Base-by-base conservation (phyloP, 805 yeast genomes). In the Alloascoidea africana region DNA sequence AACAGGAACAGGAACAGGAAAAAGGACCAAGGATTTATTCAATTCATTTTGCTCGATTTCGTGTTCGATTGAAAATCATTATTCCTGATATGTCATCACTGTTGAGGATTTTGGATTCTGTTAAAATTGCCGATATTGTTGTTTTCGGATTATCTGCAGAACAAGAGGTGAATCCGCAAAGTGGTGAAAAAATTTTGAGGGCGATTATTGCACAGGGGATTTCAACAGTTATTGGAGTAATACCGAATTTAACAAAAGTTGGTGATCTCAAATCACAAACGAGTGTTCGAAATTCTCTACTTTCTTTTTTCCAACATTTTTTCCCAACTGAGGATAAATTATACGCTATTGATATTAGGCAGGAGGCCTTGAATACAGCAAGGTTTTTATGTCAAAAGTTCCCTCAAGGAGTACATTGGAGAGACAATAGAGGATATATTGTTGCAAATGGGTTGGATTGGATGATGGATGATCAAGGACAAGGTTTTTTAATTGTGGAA, bases 191-290 rank as follows among this genome's bases (percentile, higher is more conserved):
- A 50, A 73, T 87, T 18, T 65, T 91, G 40, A 74, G 97, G 58
- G 83, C 95, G 2, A 68, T 87, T 27, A 85, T 83, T 50, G 70
- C 87, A 11, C 98, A 93, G 61, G 97, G 97, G 64, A 79, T 87
- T 11, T 78, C 94, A 0, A 72, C 85, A 3, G 76, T 76, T 1
- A 61, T 80, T 39, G 91, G 93, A 18, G 84, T 83, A 6, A 71
- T 87, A 17, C 73, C 91, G 4, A 84, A 85, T 49, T 53, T 86
- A 23, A 70, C 78, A 1, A 52, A 68, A 2, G 70, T 75, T 1
- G 82, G 73, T 46, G 80, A 79, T 56, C 75, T 70, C 49, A 84
- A 84, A 51, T 70, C 80, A 46, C 96, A 84, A 54, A 55, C 66
- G 41, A 93, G 81, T 50, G 68, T 75, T 11, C 61, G 73, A 41